Conservation (phyloP, 805 yeast genomes). For the Barnettozyma sp. region DNA sequence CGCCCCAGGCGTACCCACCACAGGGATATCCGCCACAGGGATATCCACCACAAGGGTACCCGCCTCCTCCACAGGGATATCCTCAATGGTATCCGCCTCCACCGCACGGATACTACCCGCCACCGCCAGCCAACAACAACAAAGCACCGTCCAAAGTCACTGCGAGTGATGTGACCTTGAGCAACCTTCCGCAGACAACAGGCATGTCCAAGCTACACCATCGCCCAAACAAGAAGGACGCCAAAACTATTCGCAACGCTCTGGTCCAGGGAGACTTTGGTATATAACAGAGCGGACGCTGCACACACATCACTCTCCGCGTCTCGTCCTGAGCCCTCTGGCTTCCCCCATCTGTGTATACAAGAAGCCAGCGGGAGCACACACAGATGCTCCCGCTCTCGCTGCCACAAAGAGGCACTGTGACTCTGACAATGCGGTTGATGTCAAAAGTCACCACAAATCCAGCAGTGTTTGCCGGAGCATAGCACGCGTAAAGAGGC, state of each 20-base stretch:
- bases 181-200: conserved; percentile 39
- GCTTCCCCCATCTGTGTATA: too few species aligned
- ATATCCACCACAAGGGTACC: conserved; percentile 20
- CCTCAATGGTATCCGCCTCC: conserved; percentile 8
- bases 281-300: conserved; percentile 33
- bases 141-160: conserved; percentile 8
- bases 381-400: too few species aligned
- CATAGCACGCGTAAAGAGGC: too few species aligned
- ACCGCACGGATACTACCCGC: conserved; percentile 16
- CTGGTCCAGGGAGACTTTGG: conserved; percentile 65
- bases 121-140: conserved; percentile 8
- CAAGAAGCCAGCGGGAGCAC: too few species aligned
- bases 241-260: conserved; percentile 56
- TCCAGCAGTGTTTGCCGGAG: too few species aligned
- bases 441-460: too few species aligned
- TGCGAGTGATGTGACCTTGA: conserved; percentile 38
- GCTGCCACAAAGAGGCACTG: too few species aligned
- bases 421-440: too few species aligned
- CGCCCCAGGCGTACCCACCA: conserved; percentile 19
- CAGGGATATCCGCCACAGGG: conserved; percentile 21
- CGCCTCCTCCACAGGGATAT: conserved; percentile 21
- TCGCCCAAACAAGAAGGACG: conserved; percentile 36
- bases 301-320: too few species aligned
- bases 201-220: conserved; percentile 39
- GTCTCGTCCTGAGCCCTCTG: too few species aligned